Base-by-base conservation (phyloP, 768 basidiomycete genomes). In the Agaricus blazei region DNA sequence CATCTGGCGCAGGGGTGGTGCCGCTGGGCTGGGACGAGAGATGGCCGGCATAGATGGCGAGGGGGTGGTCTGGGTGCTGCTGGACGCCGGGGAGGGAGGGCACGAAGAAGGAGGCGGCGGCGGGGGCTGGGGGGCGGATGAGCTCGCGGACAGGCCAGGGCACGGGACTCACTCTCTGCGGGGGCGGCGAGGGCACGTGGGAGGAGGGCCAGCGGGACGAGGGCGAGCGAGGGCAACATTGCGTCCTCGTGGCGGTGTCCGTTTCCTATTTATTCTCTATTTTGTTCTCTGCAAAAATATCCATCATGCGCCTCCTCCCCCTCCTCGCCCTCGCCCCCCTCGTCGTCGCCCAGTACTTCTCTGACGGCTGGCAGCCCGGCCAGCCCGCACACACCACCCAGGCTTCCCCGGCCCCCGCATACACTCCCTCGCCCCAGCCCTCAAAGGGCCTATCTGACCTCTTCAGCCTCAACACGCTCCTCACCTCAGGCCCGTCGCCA, bases 21-120 rank as follows among this genome's bases (percentile, higher is more conserved):
- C 74, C 76, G 68, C 81, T 72, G 7, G 87, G 87, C 72, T 89
- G 91, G 1, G 91, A 86, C n/a, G 86, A 72, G 37, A 95, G 73
- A 69, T 94, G 91, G 2, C 93, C 93, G 9, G 89, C 85, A 62
- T 85, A 94, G 67, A 93, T 82, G 59, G 83, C 83, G n/a, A 94
- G 69, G 11, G 90, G 85, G 28, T 82, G 78, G 23, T 77, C 66
- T n/a, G 75, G 75, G 70, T 90, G 82, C 68, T 89, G 85, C 60
- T 85, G 82, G 24, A 95, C 75, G 59, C 82, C 85, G 19, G 93
- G 93, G 48, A 96, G 76, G 27, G 69, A 77, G 2, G 82, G 78
- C 42, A 94, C 88, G 62, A 90, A 93, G 72, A 93, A 93, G 0
- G 87, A 89, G 0, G 91, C 84, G 0, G 91, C 84, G 9, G 92